Evolutionary conservation across 176 grass and related monocot genomes (phyloP), one percentile per base, ranked within the genome.

Genomic region (Carex littledalei): DNA sequence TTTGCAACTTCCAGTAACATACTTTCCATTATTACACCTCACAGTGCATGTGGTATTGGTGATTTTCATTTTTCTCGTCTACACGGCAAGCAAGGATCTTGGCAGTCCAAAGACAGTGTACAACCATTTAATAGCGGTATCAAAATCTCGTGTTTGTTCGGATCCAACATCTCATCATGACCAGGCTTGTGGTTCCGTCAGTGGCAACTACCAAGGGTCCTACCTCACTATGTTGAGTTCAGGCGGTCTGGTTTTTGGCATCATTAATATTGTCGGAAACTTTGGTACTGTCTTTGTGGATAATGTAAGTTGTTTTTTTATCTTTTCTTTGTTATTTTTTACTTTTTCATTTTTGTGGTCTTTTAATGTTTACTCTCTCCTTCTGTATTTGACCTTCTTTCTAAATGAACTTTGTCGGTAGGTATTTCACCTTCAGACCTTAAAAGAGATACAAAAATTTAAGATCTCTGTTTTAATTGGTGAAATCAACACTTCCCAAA

Each of bases 151-250:
- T 66, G 41, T 82, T 39, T 94, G 92, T 57, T 68, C 84, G 1
- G 87, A 89, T 13, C 87, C 89, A 35, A 69, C 90, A 81, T 88
- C 92, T 14, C 87, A 90, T 82, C 13, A 49, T 0, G 87, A 72
- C 45, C 92, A 94, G 85, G 84, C 92, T 9, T 94, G 92, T 18
- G 92, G 92, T 14, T 90, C 92, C 20, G 90, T 94, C 21, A 86
- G 69, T 53, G 92, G 92, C 4, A 94, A 94, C 86, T 91, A 88
- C 75, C 79, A 94, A 73, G 92, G 92, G 1, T 90, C 92, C 14
- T 94, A 94, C 84, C 86, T 94, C 59, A 94, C 92, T 79, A 94
- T 94, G 92, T 85, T 94, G 65, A 94, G 92, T 83, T 94, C 92
- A 12, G 92, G 88, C 1, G 92, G 92, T 73, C 86, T 94, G 41